Base-by-base conservation (phyloP, 208 protist genomes). In the Acanthamoeba quina region DNA sequence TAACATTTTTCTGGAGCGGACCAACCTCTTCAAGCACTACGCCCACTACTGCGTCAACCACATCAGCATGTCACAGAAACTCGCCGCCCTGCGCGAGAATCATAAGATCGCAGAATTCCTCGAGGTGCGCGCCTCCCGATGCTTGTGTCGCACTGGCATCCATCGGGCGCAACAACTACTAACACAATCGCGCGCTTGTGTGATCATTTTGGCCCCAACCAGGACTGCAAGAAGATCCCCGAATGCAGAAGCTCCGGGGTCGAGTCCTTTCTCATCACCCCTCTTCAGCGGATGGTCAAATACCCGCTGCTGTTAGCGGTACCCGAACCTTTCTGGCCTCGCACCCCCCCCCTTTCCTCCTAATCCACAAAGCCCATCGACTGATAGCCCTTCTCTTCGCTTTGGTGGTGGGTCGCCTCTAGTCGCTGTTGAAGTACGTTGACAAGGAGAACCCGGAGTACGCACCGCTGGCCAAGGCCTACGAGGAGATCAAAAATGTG, bases 11-110 rank as follows among this genome's bases (percentile, higher is more conserved):
- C 54, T 80, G 49, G 62, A 68, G 24, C 9, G 49, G 62, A 34
- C 68, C 21, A 82, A 66, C 62, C 62, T 92, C 64, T 93, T 93
- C 70, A 93, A 93, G 54, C 58, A 80, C 64, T 93, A 93, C 68
- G 66, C 68, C n/a, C 11, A 74, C n/a, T 93, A 93, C 89, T 93
- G 89, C 89, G 54, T 31, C 89, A 93, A 93, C 52, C 31, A 93
- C 24, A 34, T 60, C 26, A 62, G 31, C 64, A 74, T 93, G 41
- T 54, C 58, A 17, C 47, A 56, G 52, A 93, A 80, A 21, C 24
- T 92, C 29, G 15, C 26, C 11, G 54, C 47, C 21, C 58, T 90
- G 5, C 54, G 31, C 17, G 62, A 90, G 37, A 62, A 72, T 9
- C 47, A 7, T 3, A 72, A 47, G n/a, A 74, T 90, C 60, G 83